These are phyloP conservation scores for Aureobasidium zeae DNA, from an alignment of 2,329 filamentous ascomycete genomes.

Conservation along the genomic window DNA sequence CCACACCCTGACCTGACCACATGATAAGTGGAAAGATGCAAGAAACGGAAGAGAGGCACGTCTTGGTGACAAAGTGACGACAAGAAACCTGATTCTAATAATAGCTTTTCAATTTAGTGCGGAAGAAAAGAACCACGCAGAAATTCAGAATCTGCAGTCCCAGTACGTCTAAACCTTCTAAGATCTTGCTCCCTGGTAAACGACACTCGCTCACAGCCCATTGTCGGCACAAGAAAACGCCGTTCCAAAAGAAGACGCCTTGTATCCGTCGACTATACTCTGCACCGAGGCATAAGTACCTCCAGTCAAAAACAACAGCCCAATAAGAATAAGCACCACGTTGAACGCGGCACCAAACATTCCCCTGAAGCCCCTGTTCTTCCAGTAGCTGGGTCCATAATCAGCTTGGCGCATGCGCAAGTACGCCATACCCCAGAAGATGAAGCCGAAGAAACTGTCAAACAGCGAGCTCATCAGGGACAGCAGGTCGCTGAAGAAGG, in stretches of 20 bases:
- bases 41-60: neutral
- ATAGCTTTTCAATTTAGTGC: constrained; percentile 10
- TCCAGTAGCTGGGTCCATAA: constrained; percentile 45
- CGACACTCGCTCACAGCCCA: constrained; percentile 39
- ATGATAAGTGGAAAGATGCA: neutral
- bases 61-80: neutral
- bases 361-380: constrained; percentile 44
- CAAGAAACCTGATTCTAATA: neutral
- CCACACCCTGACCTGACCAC: neutral
- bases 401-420: constrained; percentile 65
- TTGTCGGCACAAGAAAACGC: constrained; percentile 68
- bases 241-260: constrained; percentile 52
- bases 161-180: neutral
- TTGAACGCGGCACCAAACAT: constrained; percentile 57
- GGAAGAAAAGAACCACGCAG: neutral
- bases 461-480: constrained; percentile 77
- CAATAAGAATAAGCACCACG: constrained; percentile 60
- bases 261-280: constrained; percentile 65
- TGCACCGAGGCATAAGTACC: constrained; percentile 69
- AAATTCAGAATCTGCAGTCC: neutral
- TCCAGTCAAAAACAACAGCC: constrained; percentile 69
- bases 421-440: constrained; percentile 83
- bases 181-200: neutral
- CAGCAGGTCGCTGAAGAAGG: constrained; percentile 59
- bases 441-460: constrained; percentile 89